These are phyloP conservation scores for Madurella mycetomatis DNA, from an alignment of 2,329 filamentous ascomycete species.

Conservation along the genomic window DNA sequence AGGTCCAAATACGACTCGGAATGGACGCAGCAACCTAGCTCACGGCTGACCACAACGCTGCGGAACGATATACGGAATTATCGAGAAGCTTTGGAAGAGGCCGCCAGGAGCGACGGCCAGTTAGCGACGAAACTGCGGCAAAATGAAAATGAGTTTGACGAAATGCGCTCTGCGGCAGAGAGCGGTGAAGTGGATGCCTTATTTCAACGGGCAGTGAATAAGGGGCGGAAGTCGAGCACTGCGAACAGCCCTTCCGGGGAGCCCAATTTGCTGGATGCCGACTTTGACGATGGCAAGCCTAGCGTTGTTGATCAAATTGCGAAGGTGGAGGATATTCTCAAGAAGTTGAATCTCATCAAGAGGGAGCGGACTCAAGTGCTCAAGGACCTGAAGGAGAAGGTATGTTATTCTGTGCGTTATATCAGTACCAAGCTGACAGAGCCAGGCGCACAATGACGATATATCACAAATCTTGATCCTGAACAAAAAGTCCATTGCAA, in stretches of 20 bases:
- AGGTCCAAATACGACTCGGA: slow-evolving; percentile 91
- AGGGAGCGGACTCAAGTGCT: slow-evolving; percentile 85
- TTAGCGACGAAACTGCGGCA: slow-evolving; percentile 79
- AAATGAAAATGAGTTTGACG: slow-evolving; percentile 84
- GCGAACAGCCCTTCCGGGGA: slow-evolving; percentile 60
- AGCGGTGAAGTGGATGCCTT: slow-evolving; percentile 81
- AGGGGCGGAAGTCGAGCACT: slow-evolving; percentile 64
- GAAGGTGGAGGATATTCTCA: slow-evolving; percentile 82
- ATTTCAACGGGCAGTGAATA: slow-evolving; percentile 81
- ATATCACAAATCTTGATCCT: slow-evolving; percentile 96
- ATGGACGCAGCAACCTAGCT: slow-evolving; percentile 96
- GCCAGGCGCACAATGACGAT: slow-evolving; percentile 86
- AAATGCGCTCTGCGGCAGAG: slow-evolving; percentile 88
- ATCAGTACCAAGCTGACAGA: slow-evolving; percentile 16
- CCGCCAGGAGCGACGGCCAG: slow-evolving; percentile 78
- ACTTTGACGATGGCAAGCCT: slow-evolving; percentile 74
- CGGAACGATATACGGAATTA: slow-evolving; percentile 85
- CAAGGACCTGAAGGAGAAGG: slow-evolving; percentile 97
- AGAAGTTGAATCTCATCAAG: slow-evolving; percentile 89
- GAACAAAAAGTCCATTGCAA: slow-evolving; percentile 94
- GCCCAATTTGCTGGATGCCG: slow-evolving; percentile 81
- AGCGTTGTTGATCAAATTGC: slow-evolving; percentile 88
- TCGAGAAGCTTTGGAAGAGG: slow-evolving; percentile 83
- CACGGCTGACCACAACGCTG: slow-evolving; percentile 79
- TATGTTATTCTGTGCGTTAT: slow-evolving; percentile 36